Conservation (phyloP, 805 yeast genomes). For the Cyberlindnera euphorbiiphila region DNA sequence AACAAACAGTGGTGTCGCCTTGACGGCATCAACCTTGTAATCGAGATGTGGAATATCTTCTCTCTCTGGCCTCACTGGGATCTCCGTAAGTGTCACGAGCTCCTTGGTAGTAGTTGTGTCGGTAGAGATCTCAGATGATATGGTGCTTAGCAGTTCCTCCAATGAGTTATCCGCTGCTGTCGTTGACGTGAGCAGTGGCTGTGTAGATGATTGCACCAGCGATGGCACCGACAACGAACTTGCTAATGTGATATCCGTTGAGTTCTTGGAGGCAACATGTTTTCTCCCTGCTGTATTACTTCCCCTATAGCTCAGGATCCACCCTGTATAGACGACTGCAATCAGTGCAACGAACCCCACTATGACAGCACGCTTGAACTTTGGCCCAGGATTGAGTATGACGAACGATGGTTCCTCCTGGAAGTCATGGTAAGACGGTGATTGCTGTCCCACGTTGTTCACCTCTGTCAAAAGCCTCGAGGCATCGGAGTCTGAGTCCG, state of each 20-base stretch:
- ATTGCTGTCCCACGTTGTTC: slow-evolving; percentile 7
- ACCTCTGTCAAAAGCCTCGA: slow-evolving; percentile 11
- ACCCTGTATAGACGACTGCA: slow-evolving; percentile 10
- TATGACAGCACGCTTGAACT: slow-evolving; percentile 6
- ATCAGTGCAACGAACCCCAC: slow-evolving; percentile 3
- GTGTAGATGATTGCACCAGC: not conserved
- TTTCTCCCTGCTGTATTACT: not conserved
- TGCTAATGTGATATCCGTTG: no score
- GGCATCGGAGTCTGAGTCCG: slow-evolving; percentile 12
- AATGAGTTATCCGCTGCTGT: not conserved
- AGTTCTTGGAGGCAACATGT: not conserved
- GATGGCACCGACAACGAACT: no score
- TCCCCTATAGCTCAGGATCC: slow-evolving; percentile 16
- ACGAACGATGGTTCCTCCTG: slow-evolving; percentile 5
- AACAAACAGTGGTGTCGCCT: slow-evolving; percentile 1
- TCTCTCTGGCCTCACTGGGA: slow-evolving; percentile 10
- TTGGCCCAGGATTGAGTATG: slow-evolving; percentile 4
- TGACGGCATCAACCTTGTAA: not conserved
- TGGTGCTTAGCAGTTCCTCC: slow-evolving; percentile 1
- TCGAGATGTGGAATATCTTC: slow-evolving; percentile 12
- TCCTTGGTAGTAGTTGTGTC: slow-evolving; percentile 4
- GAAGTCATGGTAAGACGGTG: slow-evolving; percentile 11
- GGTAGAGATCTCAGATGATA: not conserved
- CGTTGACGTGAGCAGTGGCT: not conserved
- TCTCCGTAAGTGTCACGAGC: slow-evolving; percentile 11